Conservation (phyloP, 1,139 yeast species). For the Suhomyces wounanorum region DNA sequence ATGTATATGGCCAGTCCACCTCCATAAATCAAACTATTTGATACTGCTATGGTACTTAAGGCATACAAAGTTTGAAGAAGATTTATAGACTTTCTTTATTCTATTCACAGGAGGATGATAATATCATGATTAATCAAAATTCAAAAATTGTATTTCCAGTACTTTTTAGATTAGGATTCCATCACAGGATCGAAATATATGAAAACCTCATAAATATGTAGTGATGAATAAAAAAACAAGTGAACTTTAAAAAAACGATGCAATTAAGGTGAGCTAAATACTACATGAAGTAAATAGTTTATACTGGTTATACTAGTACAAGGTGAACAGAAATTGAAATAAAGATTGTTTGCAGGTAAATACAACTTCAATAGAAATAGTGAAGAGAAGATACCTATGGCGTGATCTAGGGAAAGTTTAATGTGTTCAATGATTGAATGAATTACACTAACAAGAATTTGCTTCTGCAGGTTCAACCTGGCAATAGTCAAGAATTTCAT, state of each 20-base stretch:
- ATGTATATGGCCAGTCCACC: neutral
- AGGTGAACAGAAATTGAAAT: too few relatives aligned
- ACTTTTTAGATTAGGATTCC: neutral
- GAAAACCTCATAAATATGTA: neutral
- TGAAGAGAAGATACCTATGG: too few relatives aligned
- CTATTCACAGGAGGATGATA: neutral
- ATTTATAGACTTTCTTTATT: neutral
- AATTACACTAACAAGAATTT: too few relatives aligned
- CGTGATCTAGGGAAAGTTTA: too few relatives aligned
- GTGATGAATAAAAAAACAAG: neutral
- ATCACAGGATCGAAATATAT: neutral
- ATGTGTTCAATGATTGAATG: too few relatives aligned
- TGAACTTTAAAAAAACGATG: neutral
- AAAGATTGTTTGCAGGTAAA: too few relatives aligned
- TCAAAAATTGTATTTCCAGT: neutral
- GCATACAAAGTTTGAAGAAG: neutral
- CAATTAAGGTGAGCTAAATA: too few relatives aligned
- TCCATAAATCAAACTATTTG: neutral
- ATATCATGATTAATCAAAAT: neutral
- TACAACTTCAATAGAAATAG: too few relatives aligned
- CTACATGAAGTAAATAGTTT: too few relatives aligned
- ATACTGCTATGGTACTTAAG: neutral
- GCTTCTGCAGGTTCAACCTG: too few relatives aligned
- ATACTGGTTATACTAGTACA: too few relatives aligned
- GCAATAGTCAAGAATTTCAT: too few relatives aligned